Evolutionary conservation across 805 yeast genomes (phyloP), one percentile per base, ranked within the genome.

Genomic region (Suhomyces kilbournensis): DNA sequence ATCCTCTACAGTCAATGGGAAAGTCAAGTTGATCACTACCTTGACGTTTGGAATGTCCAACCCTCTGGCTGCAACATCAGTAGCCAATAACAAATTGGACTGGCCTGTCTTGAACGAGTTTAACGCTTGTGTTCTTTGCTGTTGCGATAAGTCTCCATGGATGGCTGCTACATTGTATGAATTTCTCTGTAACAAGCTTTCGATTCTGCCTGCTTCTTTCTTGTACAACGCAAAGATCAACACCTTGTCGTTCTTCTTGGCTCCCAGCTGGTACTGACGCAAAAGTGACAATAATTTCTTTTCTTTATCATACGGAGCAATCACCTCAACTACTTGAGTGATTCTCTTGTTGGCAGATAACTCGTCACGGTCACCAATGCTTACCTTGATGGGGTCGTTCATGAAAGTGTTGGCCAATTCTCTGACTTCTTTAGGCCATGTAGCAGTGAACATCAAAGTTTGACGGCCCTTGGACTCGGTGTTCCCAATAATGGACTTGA

Each of bases 361-460:
- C 72, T 93, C 98, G 66, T 93, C 97, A 58, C 96, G 83, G 69
- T 94, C 88, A 63, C 99, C 99, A 65, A 94, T 88, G 43, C 94
- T 85, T 42, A 94, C 88, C 70, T 89, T 91, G 47, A 90, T 90
- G n/a, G 97, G 96, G 26, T 69, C 59, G 20, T 79, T 82, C 96
- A 94, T 88, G 71, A 87, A 94, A 6, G 87, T 81, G 17, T 84
- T 66, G 7, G 99, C 99, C 56, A 94, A 79, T 57, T 90, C 96
- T 66, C 98, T 85, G 34, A 94, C 98, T 73, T 93, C 96, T 62
- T 88, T 89, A n/a, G 99, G 99, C 99, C 99, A 94, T 1, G 99
- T 94, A n/a, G 99, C 99, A 8, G 99, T 93, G 73, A 94, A 94
- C 98, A 94, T 94, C 57, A 94, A 78, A 0, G 99, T 94, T 72